Evolutionary conservation across 768 basidiomycete genomes (phyloP).

Genomic region (Mycena venus): DNA sequence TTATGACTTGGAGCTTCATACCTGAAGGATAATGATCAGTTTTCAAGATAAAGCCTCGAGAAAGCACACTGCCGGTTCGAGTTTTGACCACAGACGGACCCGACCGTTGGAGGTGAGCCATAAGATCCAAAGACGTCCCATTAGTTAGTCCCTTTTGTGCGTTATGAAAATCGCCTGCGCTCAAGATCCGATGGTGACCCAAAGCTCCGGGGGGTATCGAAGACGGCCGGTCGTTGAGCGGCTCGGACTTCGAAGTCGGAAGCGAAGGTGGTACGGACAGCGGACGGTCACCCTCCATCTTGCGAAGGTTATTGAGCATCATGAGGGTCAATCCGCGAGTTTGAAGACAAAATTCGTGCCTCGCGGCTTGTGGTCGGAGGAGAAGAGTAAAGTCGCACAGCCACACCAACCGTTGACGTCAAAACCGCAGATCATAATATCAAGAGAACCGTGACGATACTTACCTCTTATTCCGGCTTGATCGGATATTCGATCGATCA

Average conservation of each 20-base stretch:
- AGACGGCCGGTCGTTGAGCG: conserved; percentile 36
- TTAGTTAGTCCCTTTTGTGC: conserved; percentile 14
- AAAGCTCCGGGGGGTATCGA: conserved; percentile 37
- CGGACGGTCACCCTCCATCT: conserved; percentile 24
- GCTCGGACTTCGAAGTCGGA: conserved; percentile 30
- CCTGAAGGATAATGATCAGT: conserved; percentile 91
- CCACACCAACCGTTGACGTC: too few relatives aligned
- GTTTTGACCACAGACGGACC: conserved; percentile 86
- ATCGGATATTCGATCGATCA: background rate
- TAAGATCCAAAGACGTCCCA: conserved; percentile 66
- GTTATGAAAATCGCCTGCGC: conserved; percentile 11
- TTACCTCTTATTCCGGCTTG: too few relatives aligned
- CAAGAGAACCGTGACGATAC: too few relatives aligned
- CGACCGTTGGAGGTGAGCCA: conserved; percentile 72
- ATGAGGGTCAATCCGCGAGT: conserved; percentile 6
- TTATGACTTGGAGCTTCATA: conserved; percentile 36
- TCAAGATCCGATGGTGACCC: conserved; percentile 25
- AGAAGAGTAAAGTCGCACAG: background rate
- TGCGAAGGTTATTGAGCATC: conserved; percentile 36
- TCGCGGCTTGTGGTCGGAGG: conserved; percentile 2
- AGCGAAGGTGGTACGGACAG: conserved; percentile 31
- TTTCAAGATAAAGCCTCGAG: conserved; percentile 93
- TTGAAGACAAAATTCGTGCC: background rate
- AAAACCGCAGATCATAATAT: background rate
- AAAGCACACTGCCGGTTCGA: conserved; percentile 85